Evolutionary conservation across 441 rosid genomes (phyloP).

Genomic region (Aquilaria agallochum): DNA sequence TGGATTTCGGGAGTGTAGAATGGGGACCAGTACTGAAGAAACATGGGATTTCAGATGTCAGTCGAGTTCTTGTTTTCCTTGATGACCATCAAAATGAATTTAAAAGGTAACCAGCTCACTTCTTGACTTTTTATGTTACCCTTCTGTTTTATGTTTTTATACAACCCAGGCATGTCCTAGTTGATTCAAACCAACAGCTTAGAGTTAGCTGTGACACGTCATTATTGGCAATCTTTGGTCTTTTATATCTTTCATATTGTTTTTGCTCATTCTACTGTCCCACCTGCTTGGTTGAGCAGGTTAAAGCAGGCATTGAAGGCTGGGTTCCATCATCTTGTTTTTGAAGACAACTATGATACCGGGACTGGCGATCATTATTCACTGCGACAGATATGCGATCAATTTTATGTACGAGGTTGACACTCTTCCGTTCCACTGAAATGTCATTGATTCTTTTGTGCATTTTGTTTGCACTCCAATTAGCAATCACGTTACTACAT

Average conservation of each 20-base stretch:
- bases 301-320: conserved; percentile 79
- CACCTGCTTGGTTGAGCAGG: conserved; percentile 37
- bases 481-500: no score
- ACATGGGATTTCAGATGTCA: conserved; percentile 59
- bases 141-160: neutral
- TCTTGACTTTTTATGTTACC: neutral
- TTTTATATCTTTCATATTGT: conserved; percentile 1
- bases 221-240: neutral
- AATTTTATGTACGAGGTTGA: conserved; percentile 76
- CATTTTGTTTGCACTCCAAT: no score
- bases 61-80: conserved; percentile 73
- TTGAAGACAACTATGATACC: conserved; percentile 98
- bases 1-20: conserved; percentile 92
- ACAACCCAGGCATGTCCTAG: neutral
- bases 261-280: neutral
- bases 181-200: neutral
- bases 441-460: no score
- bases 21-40: conserved; percentile 72
- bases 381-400: conserved; percentile 95
- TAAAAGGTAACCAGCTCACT: conserved; percentile 55
- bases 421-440: neutral
- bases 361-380: conserved; percentile 99
- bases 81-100: conserved; percentile 98
- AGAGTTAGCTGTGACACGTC: no score
- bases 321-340: conserved; percentile 86